Percentiles rank a stretch among this genome's conserved stretches.
Conservation (phyloP, 2,329 filamentous ascomycete genomes). For the Berkeleyomyces basicola region DNA sequence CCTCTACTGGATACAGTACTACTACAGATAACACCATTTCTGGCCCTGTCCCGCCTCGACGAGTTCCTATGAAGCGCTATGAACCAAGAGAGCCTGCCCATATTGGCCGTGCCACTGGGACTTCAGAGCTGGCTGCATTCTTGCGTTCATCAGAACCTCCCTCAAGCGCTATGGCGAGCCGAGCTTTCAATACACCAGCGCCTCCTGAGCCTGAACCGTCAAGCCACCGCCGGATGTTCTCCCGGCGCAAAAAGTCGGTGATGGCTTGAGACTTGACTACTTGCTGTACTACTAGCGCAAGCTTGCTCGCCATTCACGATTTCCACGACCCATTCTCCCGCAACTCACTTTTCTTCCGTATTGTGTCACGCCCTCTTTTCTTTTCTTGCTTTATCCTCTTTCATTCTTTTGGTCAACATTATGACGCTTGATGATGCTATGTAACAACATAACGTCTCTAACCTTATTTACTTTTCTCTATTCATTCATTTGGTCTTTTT, state of each 20-base stretch:
- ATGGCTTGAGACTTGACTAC: conserved; percentile 1
- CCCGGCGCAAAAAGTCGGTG: conserved; percentile 11
- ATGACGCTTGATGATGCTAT: background rate
- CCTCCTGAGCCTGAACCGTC: conserved; percentile 5
- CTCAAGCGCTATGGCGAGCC: background rate
- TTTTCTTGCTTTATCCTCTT: background rate
- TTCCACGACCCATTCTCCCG: background rate
- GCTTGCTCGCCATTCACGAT: background rate
- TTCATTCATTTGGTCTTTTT: background rate
- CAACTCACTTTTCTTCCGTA: background rate
- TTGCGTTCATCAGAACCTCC: conserved; percentile 52
- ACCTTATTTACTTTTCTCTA: background rate
- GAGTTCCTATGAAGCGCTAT: conserved; percentile 38
- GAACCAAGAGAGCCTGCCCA: conserved; percentile 36
- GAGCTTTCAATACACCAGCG: background rate
- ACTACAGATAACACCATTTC: conserved; percentile 16
- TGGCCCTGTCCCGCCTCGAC: conserved; percentile 19
- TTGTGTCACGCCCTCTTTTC: background rate
- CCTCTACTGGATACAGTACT: conserved; percentile 11
- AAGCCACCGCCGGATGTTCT: conserved; percentile 14
- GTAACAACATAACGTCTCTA: conserved; percentile 1
- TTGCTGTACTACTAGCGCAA: background rate
- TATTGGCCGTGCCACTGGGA: conserved; percentile 33
- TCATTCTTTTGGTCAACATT: conserved; percentile 2
- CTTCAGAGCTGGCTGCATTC: conserved; percentile 57